Base-by-base conservation (phyloP, 352 stramenopile species). In the Pythium chondricola region DNA sequence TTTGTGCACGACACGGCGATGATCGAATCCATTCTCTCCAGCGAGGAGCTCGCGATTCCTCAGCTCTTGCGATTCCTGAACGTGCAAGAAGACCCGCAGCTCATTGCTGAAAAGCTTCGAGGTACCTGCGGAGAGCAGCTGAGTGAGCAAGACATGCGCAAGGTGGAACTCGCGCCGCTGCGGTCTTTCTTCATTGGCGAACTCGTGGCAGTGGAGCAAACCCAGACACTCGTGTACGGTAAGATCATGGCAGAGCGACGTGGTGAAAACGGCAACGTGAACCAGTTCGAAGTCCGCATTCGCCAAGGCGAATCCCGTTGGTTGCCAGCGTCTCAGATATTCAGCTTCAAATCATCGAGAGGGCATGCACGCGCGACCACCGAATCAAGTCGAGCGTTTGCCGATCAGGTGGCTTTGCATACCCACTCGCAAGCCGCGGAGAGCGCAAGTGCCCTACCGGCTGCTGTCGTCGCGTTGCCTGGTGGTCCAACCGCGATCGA, bases 61-160 rank as follows among this genome's bases (percentile, higher is more conserved):
- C 40, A 66, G 3, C 55, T 85, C 6, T 52, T 92, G 7, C 55
- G 66, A 16, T 51, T 73, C n/a, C 62, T 92, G 43, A 64, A 83
- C 48, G 71, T 89, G 27, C 77, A 74, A n/a, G 73, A 84, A 61
- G 71, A 87, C 17, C 65, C 65, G 6, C 36, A 61, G 8, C 43
- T 87, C 35, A 87, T 87, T 39, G 62, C 69, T 2, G 79, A 90
- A 40, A 85, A 83, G 30, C 58, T 85, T 38, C 77, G 82, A 36
- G 82, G 82, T 22, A 53, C 69, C 5, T 51, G 75, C 11, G 81
- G 76, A 1, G 68, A 87, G 20, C 53, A 65, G 26, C 45, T 93
- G 21, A 69, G 62, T 8, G 66, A 82, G 4, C 43, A 43, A 11
- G 81, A 93, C 49, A 53, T 56, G 21, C 44, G 37, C 3, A 61